A percentile compares a stretch with the other conserved stretches of the same genome.
These are phyloP conservation scores for Candida glaebosa DNA, from an alignment of 805 yeast genomes.

Conservation along the genomic window DNA sequence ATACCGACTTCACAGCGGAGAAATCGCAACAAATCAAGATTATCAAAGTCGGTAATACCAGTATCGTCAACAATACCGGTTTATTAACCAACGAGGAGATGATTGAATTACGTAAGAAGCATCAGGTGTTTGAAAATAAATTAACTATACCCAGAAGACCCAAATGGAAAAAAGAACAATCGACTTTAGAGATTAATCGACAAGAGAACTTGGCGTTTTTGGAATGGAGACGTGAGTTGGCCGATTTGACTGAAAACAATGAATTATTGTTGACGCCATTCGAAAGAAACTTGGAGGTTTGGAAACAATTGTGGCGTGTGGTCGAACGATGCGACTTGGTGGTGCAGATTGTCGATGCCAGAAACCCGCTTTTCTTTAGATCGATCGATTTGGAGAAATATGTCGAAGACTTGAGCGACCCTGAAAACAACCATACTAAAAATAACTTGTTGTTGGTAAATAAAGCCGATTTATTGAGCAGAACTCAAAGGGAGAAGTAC, in stretches of 20 bases:
- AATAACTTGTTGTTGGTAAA: constrained; percentile 81
- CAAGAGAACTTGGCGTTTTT: constrained; percentile 87
- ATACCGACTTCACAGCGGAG: constrained; percentile 94
- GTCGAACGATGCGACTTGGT: constrained; percentile 91
- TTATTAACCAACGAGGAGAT: constrained; percentile 67
- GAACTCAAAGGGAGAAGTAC: constrained; percentile 79
- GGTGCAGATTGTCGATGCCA: constrained; percentile 96
- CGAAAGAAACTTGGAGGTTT: constrained; percentile 94
- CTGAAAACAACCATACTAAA: constrained; percentile 49
- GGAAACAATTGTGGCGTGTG: constrained; percentile 98
- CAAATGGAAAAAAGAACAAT: constrained; percentile 68
- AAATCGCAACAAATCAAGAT: constrained; percentile 78
- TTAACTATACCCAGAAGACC: constrained; percentile 95
- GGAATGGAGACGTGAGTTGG: constrained; percentile 91
- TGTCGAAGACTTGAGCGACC: constrained; percentile 66
- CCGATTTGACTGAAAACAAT: constrained; percentile 75
- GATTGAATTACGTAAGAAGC: constrained; percentile 54
- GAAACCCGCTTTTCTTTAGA: constrained; percentile 88
- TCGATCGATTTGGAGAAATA: constrained; percentile 84
- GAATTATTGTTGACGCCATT: constrained; percentile 91
- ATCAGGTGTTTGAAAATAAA: constrained; percentile 61
- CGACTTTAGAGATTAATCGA: constrained; percentile 75
- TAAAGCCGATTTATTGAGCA: constrained; percentile 85
- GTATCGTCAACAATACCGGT: constrained; percentile 37
- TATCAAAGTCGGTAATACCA: constrained; percentile 63